Percentiles rank a stretch among this genome's conserved stretches.
phyloP scores from a whole-genome alignment of 192 early-diverging fungal genomes.

The Haplosporangium gracile region DNA sequence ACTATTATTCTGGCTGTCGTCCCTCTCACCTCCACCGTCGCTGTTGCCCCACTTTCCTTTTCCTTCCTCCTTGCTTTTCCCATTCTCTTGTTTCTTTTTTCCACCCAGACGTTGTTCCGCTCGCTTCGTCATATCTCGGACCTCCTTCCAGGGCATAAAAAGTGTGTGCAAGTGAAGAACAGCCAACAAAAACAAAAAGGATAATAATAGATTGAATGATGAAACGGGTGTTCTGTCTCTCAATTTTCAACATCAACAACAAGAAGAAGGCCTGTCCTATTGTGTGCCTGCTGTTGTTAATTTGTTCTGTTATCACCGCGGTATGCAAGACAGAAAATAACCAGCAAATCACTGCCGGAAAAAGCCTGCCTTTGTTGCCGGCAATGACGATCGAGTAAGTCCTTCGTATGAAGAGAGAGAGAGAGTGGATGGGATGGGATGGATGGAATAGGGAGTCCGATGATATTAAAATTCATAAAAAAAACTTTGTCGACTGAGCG shows the following conservation, averaged over 20 bases:
- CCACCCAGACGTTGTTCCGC: background rate
- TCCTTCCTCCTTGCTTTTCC: background rate
- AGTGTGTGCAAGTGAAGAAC: background rate
- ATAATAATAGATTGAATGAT: background rate
- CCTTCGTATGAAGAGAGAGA: background rate
- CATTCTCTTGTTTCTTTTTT: no score
- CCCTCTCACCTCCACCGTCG: background rate
- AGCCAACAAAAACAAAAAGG: background rate
- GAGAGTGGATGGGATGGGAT: background rate
- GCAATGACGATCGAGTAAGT: background rate
- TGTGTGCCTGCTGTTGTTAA: background rate
- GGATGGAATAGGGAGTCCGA: conserved; percentile 8
- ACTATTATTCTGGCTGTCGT: background rate
- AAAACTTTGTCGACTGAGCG: background rate
- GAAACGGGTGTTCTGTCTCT: background rate
- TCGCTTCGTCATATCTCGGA: background rate
- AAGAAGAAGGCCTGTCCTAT: background rate
- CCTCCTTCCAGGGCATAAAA: background rate
- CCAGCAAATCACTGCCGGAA: background rate
- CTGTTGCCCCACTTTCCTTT: background rate
- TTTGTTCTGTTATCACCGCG: background rate
- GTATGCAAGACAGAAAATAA: background rate
- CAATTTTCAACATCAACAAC: background rate
- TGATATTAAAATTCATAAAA: conserved; percentile 2
- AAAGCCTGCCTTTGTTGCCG: background rate